Base-by-base conservation (phyloP, 495 filamentous ascomycete genomes). In the Aspergillus biplanus region DNA sequence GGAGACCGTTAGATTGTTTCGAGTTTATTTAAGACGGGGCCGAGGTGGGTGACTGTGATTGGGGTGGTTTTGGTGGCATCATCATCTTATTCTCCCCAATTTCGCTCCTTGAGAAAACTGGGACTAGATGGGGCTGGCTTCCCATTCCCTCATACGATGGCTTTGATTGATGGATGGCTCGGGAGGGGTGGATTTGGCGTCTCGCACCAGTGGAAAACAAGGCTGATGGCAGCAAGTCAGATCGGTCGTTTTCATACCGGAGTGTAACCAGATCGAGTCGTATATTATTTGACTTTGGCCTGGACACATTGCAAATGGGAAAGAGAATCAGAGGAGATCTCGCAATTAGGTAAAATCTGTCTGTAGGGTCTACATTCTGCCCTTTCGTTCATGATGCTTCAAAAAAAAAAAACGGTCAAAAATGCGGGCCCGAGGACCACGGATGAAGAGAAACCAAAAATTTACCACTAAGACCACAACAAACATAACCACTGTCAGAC, bases 1-100 rank as follows among this genome's bases (percentile, higher is more conserved):
- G 66, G 68, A 64, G 69, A 60, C 73, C 74, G 73, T 78, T 79
- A 77, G 78, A 65, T 62, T 78, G 78, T 81, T 79, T 81, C 77
- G 76, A 74, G 75, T 81, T 80, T 74, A 77, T 76, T 75, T 72
- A 61, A 62, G 53, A 73, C 57, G 70, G 67, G 64, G 61, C 58
- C 61, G 62, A 70, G 66, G 65, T 64, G 59, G 64, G 62, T 65
- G 59, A 59, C 67, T 33, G 33, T 47, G 53, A 63, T 60, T 46
- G 50, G 55, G 15, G 32, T 59, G 42, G 48, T 27, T 15, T 31
- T n/a, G 60, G 59, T 57, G 58, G 58, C 59, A 66, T 62, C 39
- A 39, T 52, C 57, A 50, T 50, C 52, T 52, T 54, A 42, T 33
- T 63, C 60, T 27, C 52, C 46, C 39, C 39, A 64, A 46, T 56